Evolutionary conservation across 129 eudicot species (phyloP), one percentile per base, ranked within the genome.

Genomic region (Centella asiatica): DNA sequence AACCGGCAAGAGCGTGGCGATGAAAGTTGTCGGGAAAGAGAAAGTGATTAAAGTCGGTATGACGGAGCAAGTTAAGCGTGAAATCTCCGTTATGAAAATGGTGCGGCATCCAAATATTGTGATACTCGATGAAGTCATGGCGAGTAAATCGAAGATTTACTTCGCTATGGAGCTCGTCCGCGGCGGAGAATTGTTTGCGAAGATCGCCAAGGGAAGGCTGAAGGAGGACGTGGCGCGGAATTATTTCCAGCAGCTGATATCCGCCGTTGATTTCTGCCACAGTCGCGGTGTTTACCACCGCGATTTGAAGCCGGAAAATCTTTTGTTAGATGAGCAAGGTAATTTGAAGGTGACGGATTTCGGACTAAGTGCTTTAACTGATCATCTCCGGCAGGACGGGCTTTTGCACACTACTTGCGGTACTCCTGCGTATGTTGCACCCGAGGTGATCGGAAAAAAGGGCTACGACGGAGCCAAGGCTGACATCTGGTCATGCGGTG

Each of bases 401-500:
- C 54, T 67, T 6, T 55, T 67, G 40, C 72, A 67, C 42, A 67
- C 72, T 4, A 67, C 64, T 4, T 67, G 72, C 28, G 72, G 63
- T 8, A 67, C 72, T 8, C 64, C 72, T 4, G 72, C 72, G 2
- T 67, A 67, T 20, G 72, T 67, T 2, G 72, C 72, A 22, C 72
- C 72, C 5, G 72, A 67, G 29, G 64, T 67, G 18, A 67, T 67
- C 28, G 64, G 72, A 17, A 67, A 67, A 32, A 67, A 55, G 29
- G 72, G 72, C 3, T 67, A 67, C 39, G 81, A 82, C 23, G 84
- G 81, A 10, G 88, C 72, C 1, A 78, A 78, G 64, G 72, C 77
- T 11, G 88, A 82, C 33, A 69, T 82, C 36, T 82, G 89, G 89
- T 78, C 85, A 6, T 82, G 89, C 15, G 89, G 89, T 0, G 80